Base-by-base conservation (phyloP, 805 yeast genomes). In the Blastobotrys parvus region DNA sequence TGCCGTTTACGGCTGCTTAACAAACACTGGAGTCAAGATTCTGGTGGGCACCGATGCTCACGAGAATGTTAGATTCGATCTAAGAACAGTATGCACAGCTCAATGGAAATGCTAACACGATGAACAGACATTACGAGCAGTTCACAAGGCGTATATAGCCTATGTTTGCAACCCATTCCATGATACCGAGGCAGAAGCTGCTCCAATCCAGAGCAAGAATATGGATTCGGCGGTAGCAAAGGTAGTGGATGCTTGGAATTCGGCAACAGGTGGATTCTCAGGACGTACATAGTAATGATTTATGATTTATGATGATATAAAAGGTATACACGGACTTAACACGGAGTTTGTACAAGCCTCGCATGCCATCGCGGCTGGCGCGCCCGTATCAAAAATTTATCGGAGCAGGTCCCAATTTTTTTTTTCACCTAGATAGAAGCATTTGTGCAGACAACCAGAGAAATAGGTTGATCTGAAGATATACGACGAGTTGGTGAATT, bases 1-100 rank as follows among this genome's bases (percentile, higher is more conserved):
- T 4, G 65, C 66, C 1, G 66, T 62, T 2, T 63, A 63, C 35
- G 66, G 65, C 4, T 41, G 55, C 30, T 48, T 62, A 7, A 44
- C 63, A 2, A 63, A 63, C 44, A 63, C 68, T 2, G 52, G 53
- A 13, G 52, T 56, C 16, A 62, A 58, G 42, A 42, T 58, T 11
- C 42, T 63, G 6, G 45, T 63, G 5, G 68, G 65, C 13, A 38
- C 53, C 11, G 56, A 55, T 35, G 57, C 64, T 16, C 51, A 49
- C 13, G 56, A 51, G 10, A 49, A 44, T 20, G 38, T 43, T 31
- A 36, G 47, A 18, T 43, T 39, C 22, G 57, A 53, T 35, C 33
- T 53, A 31, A 25, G 45, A 31, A 36, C 49, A 4, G 52, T 48
- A 36, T 45, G 51, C 38, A 17, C 21, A 30, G 3, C 6, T n/a